These are phyloP conservation scores for Agarophyton chilense DNA, from an alignment of 23 red algal genomes.

Conservation along the genomic window DNA sequence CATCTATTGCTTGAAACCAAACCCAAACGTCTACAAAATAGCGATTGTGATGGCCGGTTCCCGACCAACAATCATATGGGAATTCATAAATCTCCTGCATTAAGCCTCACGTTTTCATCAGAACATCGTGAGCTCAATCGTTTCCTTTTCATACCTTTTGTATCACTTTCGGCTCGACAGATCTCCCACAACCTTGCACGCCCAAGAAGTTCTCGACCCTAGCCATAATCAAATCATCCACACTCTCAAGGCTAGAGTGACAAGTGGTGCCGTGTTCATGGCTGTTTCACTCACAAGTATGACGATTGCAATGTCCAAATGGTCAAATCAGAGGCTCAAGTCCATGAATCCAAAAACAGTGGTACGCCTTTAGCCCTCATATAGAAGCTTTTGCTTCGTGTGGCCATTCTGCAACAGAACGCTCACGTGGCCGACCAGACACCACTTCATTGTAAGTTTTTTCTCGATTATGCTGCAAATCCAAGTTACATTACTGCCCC, in stretches of 20 bases:
- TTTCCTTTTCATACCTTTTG: not conserved
- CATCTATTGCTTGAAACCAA: not conserved
- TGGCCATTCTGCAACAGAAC: not conserved
- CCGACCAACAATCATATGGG: not conserved
- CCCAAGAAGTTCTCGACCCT: not conserved
- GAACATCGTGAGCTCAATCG: not conserved
- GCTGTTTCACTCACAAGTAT: not conserved
- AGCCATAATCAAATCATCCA: not conserved
- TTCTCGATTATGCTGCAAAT: conserved; percentile 24
- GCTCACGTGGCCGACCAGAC: not conserved
- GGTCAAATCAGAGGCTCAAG: not conserved
- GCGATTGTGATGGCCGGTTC: not conserved
- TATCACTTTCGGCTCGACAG: not conserved
- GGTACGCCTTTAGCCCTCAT: no score
- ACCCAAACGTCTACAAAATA: not conserved
- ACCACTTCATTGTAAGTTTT: not conserved
- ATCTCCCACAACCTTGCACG: not conserved
- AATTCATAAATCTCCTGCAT: not conserved
- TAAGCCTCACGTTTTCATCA: not conserved
- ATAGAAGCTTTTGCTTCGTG: not conserved
- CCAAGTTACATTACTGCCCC: conserved; percentile 6
- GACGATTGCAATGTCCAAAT: not conserved
- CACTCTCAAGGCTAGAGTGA: not conserved
- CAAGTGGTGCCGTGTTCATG: conserved; percentile 15
- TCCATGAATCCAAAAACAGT: not conserved